phyloP scores from a whole-genome alignment of 495 filamentous ascomycete genomes.

The Mytilinidion resinicola region DNA sequence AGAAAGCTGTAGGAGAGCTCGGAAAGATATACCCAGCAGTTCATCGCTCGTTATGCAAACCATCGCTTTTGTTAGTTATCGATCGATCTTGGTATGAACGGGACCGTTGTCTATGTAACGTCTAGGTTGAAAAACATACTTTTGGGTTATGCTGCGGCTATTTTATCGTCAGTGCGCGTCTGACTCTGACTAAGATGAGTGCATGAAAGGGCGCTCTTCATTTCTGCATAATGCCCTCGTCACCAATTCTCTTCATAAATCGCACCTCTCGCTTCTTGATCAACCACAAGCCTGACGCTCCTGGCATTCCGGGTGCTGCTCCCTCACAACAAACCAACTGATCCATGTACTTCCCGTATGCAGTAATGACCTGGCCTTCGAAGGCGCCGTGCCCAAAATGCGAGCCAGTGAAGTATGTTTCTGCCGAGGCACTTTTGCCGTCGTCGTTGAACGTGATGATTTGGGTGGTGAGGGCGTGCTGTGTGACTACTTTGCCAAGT shows the following conservation, averaged over 20 bases:
- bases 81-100: too few species aligned
- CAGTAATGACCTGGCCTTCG: constrained; percentile 24
- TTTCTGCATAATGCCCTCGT: constrained; percentile 31
- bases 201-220: background rate
- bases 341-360: constrained; percentile 31
- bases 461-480: constrained; percentile 32
- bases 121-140: too few species aligned
- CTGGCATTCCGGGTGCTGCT: constrained; percentile 13
- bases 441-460: constrained; percentile 20
- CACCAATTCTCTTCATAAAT: constrained; percentile 25
- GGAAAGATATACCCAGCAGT: too few species aligned
- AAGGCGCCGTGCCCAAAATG: constrained; percentile 33
- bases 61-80: too few species aligned
- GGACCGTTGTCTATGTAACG: too few species aligned
- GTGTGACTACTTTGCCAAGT: constrained; percentile 25
- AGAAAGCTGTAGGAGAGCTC: too few species aligned
- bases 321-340: constrained; percentile 16
- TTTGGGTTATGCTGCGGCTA: too few species aligned
- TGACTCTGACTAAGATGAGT: too few species aligned
- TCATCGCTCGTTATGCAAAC: too few species aligned
- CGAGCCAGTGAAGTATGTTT: constrained; percentile 30
- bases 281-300: constrained; percentile 29
- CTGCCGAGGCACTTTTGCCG: constrained; percentile 19
- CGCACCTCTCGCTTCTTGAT: constrained; percentile 24
- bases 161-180: too few species aligned